Conservation (phyloP, 1,284 basidiomycete species). For the Tilletia indica region DNA sequence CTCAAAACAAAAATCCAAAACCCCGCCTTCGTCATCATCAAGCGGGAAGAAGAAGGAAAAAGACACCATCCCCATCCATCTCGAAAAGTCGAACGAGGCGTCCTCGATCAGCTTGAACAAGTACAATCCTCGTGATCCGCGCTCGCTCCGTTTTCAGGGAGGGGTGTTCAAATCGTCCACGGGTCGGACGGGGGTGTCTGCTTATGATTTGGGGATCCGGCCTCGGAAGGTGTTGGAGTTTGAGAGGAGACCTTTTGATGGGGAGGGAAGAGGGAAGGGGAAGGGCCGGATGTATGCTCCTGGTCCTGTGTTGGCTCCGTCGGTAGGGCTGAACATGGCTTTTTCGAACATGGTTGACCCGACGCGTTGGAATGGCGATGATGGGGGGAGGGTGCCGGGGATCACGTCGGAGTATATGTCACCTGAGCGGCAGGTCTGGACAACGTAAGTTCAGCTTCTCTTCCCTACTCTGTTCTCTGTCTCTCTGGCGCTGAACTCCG, state of each 20-base stretch:
- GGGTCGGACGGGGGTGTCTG: background rate
- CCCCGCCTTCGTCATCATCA: too few relatives aligned
- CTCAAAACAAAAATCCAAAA: too few relatives aligned
- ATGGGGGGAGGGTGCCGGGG: background rate
- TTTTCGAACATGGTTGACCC: background rate
- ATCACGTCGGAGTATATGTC: background rate
- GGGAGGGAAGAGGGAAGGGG: background rate
- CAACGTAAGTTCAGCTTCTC: slow-evolving; percentile 9
- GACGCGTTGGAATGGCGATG: background rate
- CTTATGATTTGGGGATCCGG: slow-evolving; percentile 11
- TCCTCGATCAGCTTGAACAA: background rate
- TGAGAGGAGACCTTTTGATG: background rate
- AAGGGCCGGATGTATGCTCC: background rate
- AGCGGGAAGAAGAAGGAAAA: too few relatives aligned
- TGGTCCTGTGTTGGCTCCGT: background rate
- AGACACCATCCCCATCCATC: too few relatives aligned
- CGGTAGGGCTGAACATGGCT: background rate
- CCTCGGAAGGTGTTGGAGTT: slow-evolving; percentile 5
- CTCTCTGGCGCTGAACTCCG: background rate
- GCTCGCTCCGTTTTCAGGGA: slow-evolving; percentile 12
- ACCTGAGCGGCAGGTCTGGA: slow-evolving; percentile 10
- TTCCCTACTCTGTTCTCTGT: background rate
- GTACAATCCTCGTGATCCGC: slow-evolving; percentile 1
- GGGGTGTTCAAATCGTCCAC: background rate
- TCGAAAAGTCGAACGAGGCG: too few relatives aligned